Evolutionary conservation across 352 stramenopile species (phyloP), one percentile per base, ranked within the genome.

Genomic region (Pythium guiyangense): DNA sequence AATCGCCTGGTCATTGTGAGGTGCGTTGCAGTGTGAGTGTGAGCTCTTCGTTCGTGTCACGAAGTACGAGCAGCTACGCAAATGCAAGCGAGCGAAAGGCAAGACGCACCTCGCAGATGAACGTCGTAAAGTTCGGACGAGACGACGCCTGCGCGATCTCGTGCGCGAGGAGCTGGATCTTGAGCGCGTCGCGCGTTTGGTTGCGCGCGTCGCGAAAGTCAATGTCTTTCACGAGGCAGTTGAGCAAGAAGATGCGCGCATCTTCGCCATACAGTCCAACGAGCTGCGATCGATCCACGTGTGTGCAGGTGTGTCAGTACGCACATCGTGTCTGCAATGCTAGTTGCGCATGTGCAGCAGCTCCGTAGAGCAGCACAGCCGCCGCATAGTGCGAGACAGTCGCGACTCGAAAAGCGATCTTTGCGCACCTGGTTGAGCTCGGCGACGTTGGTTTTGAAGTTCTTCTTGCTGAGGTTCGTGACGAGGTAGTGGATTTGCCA

Each of bases 401-500:
- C 17, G 18, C 17, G 6, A 34, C 18, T 18, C 11, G 43, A 29
- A 49, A 47, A 20, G 18, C 39, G 14, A 43, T 43, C 37, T n/a
- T 43, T 43, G 61, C 70, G 46, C 35, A 94, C 82, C 88, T 97
- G 90, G 62, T 96, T 96, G 50, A 97, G 78, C 73, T 97, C 90
- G 14, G 88, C 86, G 53, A 97, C 87, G 53, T 91, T 96, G 46
- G 84, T 90, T 74, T 96, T 96, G 71, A 96, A 96, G 70, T 96
- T 96, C 59, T 96, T 96, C 79, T 97, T 97, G 74, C 70, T 96
- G 51, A 97, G 80, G 70, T 95, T 97, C 34, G 83, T 94, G 35
- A 97, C 87, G 54, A 97, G 73, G 67, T 96, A 96, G 62, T 94
- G 90, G 62, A 97, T 97, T 74, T 97, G 90, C 88, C 86, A 97